Conservation (phyloP, 441 rosid species). For the Adansonia madagascariensis region DNA sequence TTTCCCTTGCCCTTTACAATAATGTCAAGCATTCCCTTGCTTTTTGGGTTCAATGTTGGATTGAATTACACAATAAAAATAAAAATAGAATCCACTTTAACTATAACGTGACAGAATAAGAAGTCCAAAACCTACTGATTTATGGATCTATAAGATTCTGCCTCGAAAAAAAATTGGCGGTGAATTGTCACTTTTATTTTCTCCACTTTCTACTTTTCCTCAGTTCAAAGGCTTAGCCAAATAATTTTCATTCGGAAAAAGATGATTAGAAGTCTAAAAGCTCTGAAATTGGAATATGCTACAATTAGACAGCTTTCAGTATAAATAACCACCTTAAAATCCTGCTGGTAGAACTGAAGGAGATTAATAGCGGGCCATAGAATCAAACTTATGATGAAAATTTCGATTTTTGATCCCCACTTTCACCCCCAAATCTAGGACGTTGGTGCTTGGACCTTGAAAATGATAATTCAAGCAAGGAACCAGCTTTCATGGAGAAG, state of each 20-base stretch:
- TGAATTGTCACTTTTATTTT: not conserved
- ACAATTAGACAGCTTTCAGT: not conserved
- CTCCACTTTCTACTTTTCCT: not conserved
- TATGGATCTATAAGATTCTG: not conserved
- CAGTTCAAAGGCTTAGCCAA: not conserved
- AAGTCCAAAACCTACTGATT: conserved; percentile 4
- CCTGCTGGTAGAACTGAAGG: not conserved
- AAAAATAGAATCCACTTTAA: conserved; percentile 19
- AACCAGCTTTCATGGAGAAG: conserved; percentile 17
- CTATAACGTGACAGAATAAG: conserved; percentile 10
- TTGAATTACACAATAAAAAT: not conserved
- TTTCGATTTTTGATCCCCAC: conserved; percentile 16
- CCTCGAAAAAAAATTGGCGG: conserved; percentile 2
- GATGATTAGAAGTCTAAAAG: not conserved
- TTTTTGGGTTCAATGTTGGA: not conserved
- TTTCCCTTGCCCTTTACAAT: not conserved
- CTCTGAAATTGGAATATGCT: not conserved
- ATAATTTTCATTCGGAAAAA: not conserved
- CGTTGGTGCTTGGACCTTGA: conserved; percentile 23
- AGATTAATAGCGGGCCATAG: not conserved
- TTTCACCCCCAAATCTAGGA: not conserved
- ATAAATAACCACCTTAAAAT: not conserved
- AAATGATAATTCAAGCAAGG: conserved; percentile 21
- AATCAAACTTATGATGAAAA: conserved; percentile 2
- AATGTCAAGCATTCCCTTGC: not conserved